These are phyloP conservation scores for Akanthomyces muscarius DNA, from an alignment of 2,329 filamentous ascomycete genomes.

Conservation along the genomic window DNA sequence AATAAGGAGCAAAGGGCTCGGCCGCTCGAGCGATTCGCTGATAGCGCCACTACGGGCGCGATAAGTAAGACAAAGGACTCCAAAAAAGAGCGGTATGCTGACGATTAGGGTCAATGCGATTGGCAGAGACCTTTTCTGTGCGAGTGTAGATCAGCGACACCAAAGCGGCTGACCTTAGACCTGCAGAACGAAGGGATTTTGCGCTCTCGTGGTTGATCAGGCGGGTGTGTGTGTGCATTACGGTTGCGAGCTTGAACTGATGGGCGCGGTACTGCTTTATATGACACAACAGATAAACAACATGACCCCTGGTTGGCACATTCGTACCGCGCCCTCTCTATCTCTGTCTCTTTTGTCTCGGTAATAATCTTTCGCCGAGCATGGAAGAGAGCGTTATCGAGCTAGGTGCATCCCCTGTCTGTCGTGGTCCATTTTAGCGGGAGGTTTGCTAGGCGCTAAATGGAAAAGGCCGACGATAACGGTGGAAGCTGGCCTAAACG, in stretches of 20 bases:
- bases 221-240: too few relatives aligned
- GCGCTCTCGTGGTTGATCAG: too few relatives aligned
- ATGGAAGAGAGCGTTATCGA: too few relatives aligned
- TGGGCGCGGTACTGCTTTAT: too few relatives aligned
- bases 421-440: neutral
- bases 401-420: too few relatives aligned
- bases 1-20: neutral
- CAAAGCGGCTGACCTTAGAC: neutral
- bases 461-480: neutral
- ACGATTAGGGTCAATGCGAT: neutral
- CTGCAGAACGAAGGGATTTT: neutral
- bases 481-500: neutral
- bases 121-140: neutral
- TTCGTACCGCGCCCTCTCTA: neutral
- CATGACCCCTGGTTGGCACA: too few relatives aligned
- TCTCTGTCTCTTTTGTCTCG: neutral
- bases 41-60: neutral
- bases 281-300: too few relatives aligned
- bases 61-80: neutral
- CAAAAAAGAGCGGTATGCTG: neutral
- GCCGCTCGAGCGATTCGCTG: neutral
- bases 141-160: neutral
- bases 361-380: neutral
- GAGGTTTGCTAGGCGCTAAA: neutral
- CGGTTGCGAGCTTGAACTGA: too few relatives aligned